These are phyloP conservation scores for Pichia sp. DNA, from an alignment of 1,139 yeast species.

Conservation along the genomic window DNA sequence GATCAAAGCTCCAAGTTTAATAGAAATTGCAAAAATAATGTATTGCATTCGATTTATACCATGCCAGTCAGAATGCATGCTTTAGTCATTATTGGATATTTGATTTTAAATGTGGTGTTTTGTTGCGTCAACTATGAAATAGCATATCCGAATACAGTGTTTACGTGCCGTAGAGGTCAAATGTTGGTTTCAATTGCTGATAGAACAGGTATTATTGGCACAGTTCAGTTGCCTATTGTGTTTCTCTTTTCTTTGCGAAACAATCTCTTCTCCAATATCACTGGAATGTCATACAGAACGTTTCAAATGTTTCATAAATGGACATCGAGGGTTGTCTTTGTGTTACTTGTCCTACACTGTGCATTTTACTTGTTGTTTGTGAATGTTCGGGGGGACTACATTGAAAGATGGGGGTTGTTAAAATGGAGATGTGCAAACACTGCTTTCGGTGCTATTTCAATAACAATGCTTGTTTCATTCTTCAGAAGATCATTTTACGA, in stretches of 20 bases:
- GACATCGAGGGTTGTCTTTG: constrained; percentile 48
- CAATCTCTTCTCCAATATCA: constrained; percentile 50
- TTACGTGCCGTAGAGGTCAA: constrained; percentile 30
- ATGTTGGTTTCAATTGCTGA: constrained; percentile 46
- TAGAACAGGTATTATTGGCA: constrained; percentile 55
- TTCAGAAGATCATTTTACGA: constrained; percentile 44
- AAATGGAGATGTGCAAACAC: constrained; percentile 39
- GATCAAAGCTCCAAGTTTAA: constrained; percentile 6
- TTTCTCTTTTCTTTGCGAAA: constrained; percentile 62
- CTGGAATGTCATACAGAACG: constrained; percentile 59
- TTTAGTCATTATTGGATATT: constrained; percentile 28
- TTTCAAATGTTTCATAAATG: constrained; percentile 58
- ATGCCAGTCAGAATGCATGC: constrained; percentile 33
- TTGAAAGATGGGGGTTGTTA: constrained; percentile 41
- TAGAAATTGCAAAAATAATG: constrained; percentile 5
- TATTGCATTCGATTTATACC: constrained; percentile 17
- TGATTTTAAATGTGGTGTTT: constrained; percentile 25
- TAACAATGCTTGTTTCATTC: constrained; percentile 33
- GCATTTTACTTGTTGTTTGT: constrained; percentile 36
- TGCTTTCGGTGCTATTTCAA: constrained; percentile 30
- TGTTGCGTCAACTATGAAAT: constrained; percentile 29
- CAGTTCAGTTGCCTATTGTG: constrained; percentile 52
- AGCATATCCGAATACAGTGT: constrained; percentile 30
- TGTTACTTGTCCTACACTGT: constrained; percentile 40
- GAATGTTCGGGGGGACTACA: constrained; percentile 38